phyloP scores from a whole-genome alignment of 768 basidiomycete genomes.

The Auriscalpium vulgare region DNA sequence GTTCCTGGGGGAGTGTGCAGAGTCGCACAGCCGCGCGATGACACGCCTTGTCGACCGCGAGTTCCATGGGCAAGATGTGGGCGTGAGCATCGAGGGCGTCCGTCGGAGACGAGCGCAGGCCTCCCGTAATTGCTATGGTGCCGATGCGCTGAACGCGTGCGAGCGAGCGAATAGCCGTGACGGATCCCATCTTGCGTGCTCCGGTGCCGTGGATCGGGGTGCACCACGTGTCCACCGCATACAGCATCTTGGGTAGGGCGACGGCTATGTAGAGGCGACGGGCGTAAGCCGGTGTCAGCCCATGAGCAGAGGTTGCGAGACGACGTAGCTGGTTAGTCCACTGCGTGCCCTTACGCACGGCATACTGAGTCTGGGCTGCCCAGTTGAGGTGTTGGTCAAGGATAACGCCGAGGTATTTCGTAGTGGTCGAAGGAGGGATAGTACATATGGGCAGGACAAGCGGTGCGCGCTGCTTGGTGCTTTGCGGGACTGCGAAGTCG shows the following conservation, averaged over 20 bases:
- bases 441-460: neutral
- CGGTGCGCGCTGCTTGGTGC: neutral
- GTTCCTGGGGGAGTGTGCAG: slow-evolving; percentile 7
- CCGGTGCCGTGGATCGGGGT: neutral
- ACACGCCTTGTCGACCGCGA: neutral
- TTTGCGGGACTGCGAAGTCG: neutral
- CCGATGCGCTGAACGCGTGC: slow-evolving; percentile 15
- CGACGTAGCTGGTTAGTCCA: neutral
- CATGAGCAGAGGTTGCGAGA: neutral
- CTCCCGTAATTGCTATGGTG: slow-evolving; percentile 12
- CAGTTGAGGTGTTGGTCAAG: slow-evolving; percentile 1
- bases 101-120: slow-evolving; percentile 4
- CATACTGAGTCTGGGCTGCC: neutral
- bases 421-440: rapidly evolving
- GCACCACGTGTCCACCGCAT: slow-evolving; percentile 18
- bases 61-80: slow-evolving; percentile 3
- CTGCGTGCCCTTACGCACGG: neutral
- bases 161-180: neutral
- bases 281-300: neutral
- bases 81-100: slow-evolving; percentile 11
- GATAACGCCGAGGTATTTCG: neutral
- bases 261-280: slow-evolving; percentile 9
- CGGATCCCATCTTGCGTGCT: neutral
- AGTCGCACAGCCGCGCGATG: slow-evolving; percentile 3
- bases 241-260: slow-evolving; percentile 18